Percentiles rank a stretch among this genome's conserved stretches.
These are phyloP conservation scores for Kwoniella newhampshirensis DNA, from an alignment of 768 basidiomycete genomes.

Conservation along the genomic window DNA sequence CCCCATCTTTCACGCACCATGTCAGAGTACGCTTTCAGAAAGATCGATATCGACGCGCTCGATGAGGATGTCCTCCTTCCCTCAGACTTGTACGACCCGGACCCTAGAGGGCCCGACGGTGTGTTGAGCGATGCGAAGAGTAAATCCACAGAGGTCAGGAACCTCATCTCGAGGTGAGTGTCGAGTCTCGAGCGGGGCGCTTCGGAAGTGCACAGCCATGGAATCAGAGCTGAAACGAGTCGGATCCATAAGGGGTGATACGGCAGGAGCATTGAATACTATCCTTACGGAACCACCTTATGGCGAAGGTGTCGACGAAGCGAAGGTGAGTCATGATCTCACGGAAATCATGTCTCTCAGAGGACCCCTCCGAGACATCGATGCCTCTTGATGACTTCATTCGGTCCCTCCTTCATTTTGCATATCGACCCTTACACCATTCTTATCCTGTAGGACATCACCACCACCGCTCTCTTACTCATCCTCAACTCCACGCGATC, in stretches of 20 bases:
- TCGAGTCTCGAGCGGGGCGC: background rate
- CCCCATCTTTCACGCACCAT: conserved; percentile 24
- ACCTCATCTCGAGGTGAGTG: conserved; percentile 70
- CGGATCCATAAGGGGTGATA: conserved; percentile 64
- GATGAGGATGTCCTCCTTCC: conserved; percentile 88
- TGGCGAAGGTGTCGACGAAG: conserved; percentile 80
- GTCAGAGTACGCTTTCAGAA: conserved; percentile 66
- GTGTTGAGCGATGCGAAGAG: conserved; percentile 74
- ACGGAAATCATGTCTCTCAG: too few species aligned
- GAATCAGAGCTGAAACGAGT: conserved; percentile 9
- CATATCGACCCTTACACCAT: too few species aligned
- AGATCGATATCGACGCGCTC: conserved; percentile 89
- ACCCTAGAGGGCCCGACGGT: conserved; percentile 73
- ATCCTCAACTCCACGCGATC: conserved; percentile 93
- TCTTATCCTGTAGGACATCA: conserved; percentile 72
- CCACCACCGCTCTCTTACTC: conserved; percentile 74
- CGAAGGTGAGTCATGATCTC: conserved; percentile 65
- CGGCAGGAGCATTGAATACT: conserved; percentile 66
- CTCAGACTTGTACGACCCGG: conserved; percentile 79
- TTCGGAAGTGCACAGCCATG: too few species aligned
- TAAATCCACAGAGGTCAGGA: conserved; percentile 69
- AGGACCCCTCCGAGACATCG: background rate
- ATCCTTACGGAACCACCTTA: conserved; percentile 82
- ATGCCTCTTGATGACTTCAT: too few species aligned
- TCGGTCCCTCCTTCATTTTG: too few species aligned